Percentiles rank a stretch among this genome's conserved stretches.
Evolutionary conservation across 192 early-diverging fungal genomes (phyloP).

Genomic region (Kickxella alabastrina): DNA sequence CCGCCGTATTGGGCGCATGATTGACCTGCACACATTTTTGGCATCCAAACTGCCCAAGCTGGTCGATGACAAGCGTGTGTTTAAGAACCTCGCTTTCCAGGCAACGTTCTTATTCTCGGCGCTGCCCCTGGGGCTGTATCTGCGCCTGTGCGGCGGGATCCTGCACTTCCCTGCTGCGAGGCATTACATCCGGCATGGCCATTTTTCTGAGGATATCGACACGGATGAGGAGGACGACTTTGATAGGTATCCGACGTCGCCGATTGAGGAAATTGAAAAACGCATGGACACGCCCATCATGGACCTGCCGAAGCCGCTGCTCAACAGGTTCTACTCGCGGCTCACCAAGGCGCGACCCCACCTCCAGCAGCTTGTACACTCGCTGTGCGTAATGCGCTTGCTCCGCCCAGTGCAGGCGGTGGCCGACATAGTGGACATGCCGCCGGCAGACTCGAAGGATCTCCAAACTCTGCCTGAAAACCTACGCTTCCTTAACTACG

Average conservation of each 20-base stretch:
- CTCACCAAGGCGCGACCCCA: slow-evolving; percentile 3
- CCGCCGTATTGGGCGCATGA: slow-evolving; percentile 12
- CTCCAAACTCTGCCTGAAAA: not conserved
- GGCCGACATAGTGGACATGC: slow-evolving; percentile 10
- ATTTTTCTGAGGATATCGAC: not conserved
- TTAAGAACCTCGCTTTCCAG: slow-evolving; percentile 19
- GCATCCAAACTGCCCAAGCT: slow-evolving; percentile 6
- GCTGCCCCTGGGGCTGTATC: slow-evolving; percentile 25
- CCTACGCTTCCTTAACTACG: slow-evolving; percentile 5
- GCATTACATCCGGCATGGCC: slow-evolving; percentile 29
- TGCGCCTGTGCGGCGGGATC: slow-evolving; percentile 19
- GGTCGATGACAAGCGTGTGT: slow-evolving; percentile 16
- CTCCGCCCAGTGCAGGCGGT: slow-evolving; percentile 18
- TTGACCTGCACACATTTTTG: slow-evolving; percentile 25
- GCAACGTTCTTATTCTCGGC: slow-evolving; percentile 12
- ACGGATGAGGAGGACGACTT: not conserved
- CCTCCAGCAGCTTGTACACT: slow-evolving; percentile 12
- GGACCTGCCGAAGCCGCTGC: slow-evolving; percentile 15
- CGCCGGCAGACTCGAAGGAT: slow-evolving; percentile 21
- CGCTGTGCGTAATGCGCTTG: slow-evolving; percentile 26
- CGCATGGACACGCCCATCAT: slow-evolving; percentile 27
- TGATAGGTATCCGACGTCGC: not conserved
- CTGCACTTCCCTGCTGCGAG: slow-evolving; percentile 2
- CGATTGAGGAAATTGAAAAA: slow-evolving; percentile 17
- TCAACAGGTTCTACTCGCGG: not conserved